These are phyloP conservation scores for Entomortierella chlamydospora DNA, from an alignment of 192 early-diverging fungal genomes.

Conservation along the genomic window DNA sequence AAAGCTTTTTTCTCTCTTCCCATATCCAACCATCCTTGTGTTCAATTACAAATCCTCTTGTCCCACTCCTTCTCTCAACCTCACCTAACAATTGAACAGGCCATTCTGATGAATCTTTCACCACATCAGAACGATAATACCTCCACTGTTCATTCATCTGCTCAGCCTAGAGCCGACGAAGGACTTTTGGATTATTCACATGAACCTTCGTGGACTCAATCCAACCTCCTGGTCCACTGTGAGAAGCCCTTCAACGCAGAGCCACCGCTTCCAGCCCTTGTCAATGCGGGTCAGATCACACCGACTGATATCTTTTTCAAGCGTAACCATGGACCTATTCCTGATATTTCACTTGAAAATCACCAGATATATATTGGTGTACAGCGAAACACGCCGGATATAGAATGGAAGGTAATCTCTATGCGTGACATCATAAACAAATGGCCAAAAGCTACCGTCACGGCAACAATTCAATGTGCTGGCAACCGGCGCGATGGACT, in stretches of 20 bases:
- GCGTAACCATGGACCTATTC: constrained; percentile 92
- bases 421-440: constrained; percentile 51
- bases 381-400: not conserved
- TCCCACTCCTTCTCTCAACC: too few relatives aligned
- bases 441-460: constrained; percentile 44
- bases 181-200: constrained; percentile 65
- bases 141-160: constrained; percentile 7
- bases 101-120: not conserved
- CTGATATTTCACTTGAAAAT: constrained; percentile 66
- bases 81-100: too few relatives aligned
- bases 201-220: constrained; percentile 76
- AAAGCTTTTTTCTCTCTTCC: too few relatives aligned
- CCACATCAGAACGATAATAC: not conserved
- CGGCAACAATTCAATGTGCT: constrained; percentile 67
- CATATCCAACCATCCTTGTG: too few relatives aligned
- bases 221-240: constrained; percentile 70
- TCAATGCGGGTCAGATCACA: constrained; percentile 74
- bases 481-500: constrained; percentile 86
- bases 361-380: constrained; percentile 73
- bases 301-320: constrained; percentile 83
- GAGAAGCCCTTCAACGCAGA: constrained; percentile 91
- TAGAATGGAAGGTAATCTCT: constrained; percentile 28
- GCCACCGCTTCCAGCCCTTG: constrained; percentile 66
- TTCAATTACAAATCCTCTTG: too few relatives aligned
- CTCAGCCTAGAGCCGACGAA: constrained; percentile 30